Conservation (phyloP, 2,329 filamentous ascomycete genomes). For the Fusarium dlaminii region DNA sequence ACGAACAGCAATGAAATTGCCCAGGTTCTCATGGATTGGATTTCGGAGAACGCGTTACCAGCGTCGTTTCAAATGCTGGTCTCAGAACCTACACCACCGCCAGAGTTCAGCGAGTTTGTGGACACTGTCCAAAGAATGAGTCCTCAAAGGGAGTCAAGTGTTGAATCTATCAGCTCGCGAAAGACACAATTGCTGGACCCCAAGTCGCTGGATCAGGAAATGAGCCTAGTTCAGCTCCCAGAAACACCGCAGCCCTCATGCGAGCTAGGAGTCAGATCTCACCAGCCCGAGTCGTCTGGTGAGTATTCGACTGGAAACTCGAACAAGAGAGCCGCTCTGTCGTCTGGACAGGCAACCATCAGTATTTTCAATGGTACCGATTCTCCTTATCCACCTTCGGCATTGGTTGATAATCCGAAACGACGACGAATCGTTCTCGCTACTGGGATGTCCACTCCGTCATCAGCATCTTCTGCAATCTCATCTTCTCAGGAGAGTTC, state of each 20-base stretch:
- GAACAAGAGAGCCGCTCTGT: slow-evolving; percentile 3
- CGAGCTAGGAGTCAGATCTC: neutral
- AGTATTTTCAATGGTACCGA: neutral
- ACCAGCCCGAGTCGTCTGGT: neutral
- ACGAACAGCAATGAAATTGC: slow-evolving; percentile 59
- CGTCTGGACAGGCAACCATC: slow-evolving; percentile 6
- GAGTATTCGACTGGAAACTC: neutral
- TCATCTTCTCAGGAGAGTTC: neutral
- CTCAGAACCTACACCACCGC: neutral
- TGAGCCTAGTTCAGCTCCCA: neutral
- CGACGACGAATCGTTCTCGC: slow-evolving; percentile 1
- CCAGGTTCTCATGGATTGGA: slow-evolving; percentile 51
- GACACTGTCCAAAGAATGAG: neutral
- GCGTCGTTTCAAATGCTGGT: neutral
- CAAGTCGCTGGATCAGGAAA: neutral
- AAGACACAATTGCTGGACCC: neutral
- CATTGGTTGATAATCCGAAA: neutral
- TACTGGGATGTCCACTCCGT: neutral
- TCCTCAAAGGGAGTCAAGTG: neutral
- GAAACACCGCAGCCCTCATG: neutral
- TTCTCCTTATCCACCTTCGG: neutral
- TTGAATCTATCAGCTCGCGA: neutral
- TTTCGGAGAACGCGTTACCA: slow-evolving; percentile 26
- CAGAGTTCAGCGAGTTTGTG: neutral
- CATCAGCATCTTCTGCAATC: neutral